A percentile compares a stretch with the other conserved stretches of the same genome.
phyloP scores from a whole-genome alignment of 768 basidiomycete genomes.

The Tulasnella calospora region DNA sequence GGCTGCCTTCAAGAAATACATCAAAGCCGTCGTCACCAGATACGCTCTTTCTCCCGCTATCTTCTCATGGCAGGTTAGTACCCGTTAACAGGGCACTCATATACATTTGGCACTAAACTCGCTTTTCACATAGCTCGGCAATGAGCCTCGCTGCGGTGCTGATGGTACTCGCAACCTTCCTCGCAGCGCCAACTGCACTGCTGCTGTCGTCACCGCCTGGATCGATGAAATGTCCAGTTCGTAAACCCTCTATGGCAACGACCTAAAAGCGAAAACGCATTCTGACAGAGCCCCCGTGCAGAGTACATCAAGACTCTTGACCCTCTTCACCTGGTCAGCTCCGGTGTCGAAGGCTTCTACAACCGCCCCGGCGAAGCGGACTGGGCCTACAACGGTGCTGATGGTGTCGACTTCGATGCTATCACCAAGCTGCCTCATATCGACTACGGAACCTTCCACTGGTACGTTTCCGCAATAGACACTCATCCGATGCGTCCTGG shows the following conservation, averaged over 20 bases:
- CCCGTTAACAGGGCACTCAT: neutral
- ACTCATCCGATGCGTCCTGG: neutral
- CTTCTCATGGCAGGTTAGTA: constrained; percentile 27
- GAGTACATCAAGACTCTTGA: constrained; percentile 31
- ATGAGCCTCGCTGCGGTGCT: constrained; percentile 29
- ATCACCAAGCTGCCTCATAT: constrained; percentile 14
- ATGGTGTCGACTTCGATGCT: constrained; percentile 28
- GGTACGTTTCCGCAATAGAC: neutral
- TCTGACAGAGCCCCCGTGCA: neutral
- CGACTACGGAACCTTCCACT: constrained; percentile 30
- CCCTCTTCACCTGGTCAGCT: constrained; percentile 29
- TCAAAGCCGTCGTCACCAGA: constrained; percentile 27
- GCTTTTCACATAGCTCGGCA: constrained; percentile 8
- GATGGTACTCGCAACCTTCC: constrained; percentile 30
- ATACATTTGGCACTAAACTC: neutral
- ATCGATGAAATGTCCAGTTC: constrained; percentile 25
- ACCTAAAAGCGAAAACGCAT: too few relatives aligned
- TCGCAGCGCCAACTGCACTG: constrained; percentile 27
- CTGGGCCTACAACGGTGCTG: constrained; percentile 27
- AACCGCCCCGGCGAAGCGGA: constrained; percentile 11
- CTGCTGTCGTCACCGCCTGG: constrained; percentile 29
- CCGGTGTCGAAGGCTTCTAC: constrained; percentile 31
- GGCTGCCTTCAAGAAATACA: constrained; percentile 29
- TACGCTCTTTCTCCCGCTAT: constrained; percentile 27
- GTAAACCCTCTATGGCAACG: too few relatives aligned